Conservation (phyloP, 306 rosid species). For the Trifolium repens region DNA sequence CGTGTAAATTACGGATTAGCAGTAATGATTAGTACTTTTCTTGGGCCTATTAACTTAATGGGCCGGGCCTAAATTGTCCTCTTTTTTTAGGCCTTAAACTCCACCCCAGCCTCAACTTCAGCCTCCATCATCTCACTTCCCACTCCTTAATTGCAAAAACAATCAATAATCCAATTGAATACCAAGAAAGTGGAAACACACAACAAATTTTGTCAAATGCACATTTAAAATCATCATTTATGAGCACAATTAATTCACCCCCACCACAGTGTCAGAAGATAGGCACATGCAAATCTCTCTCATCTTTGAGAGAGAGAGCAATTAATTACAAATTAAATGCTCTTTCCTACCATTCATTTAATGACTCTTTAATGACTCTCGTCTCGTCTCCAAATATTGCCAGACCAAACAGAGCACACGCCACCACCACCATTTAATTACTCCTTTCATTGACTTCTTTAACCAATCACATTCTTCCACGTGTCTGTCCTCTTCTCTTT, state of each 20-base stretch:
- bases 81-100: background rate
- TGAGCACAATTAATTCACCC: background rate
- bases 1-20: background rate
- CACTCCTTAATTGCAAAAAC: background rate
- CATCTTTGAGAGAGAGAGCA: constrained; percentile 2
- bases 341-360: constrained; percentile 43
- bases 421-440: constrained; percentile 53
- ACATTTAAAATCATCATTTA: constrained; percentile 1
- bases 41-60: constrained; percentile 14
- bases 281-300: constrained; percentile 19
- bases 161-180: background rate
- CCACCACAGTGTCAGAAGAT: constrained; percentile 11
- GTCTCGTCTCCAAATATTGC: constrained; percentile 40
- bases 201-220: constrained; percentile 8
- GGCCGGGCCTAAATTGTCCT: background rate
- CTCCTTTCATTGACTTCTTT: constrained; percentile 29
- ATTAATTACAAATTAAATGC: constrained; percentile 45
- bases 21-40: background rate
- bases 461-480: constrained; percentile 50
- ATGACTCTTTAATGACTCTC: constrained; percentile 54
- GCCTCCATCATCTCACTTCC: too few relatives aligned
- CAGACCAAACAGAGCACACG: constrained; percentile 53
- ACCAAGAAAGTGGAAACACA: constrained; percentile 10
- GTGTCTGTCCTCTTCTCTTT: constrained; percentile 42
- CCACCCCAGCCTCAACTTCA: background rate